Percentiles rank a stretch among this genome's conserved stretches.
Evolutionary conservation across 495 filamentous ascomycete species (phyloP).

Genomic region (Tuber borchii): DNA sequence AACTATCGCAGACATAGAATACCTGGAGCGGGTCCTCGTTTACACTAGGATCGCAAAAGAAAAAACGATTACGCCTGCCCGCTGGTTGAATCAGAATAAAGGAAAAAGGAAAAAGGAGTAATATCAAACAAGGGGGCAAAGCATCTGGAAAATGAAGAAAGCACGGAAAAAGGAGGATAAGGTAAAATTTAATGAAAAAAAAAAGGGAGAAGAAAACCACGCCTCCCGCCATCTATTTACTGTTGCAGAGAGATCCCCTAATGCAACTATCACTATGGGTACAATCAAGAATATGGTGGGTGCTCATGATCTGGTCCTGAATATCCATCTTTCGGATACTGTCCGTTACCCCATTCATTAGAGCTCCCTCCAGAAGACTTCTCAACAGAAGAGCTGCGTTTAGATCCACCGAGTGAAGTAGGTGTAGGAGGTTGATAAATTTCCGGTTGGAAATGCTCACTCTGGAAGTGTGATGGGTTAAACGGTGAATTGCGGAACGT

Average conservation of each 20-base stretch:
- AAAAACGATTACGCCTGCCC: conserved; percentile 3
- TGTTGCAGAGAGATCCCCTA: conserved; percentile 22
- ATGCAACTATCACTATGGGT: conserved; percentile 11
- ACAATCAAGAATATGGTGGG: conserved; percentile 31
- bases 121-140: background rate
- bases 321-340: conserved; percentile 32
- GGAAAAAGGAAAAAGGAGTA: background rate
- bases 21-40: background rate
- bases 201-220: conserved; percentile 30
- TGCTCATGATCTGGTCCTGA: conserved; percentile 24
- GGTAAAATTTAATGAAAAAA: conserved; percentile 6
- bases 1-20: background rate
- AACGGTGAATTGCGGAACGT: conserved; percentile 61
- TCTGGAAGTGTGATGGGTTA: conserved; percentile 77
- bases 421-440: conserved; percentile 44
- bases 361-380: conserved; percentile 28
- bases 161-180: background rate
- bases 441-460: conserved; percentile 75
- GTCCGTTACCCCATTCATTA: conserved; percentile 23
- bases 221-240: conserved; percentile 41
- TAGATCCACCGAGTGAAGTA: conserved; percentile 24
- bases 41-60: background rate
- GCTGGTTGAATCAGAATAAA: background rate
- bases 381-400: conserved; percentile 32
- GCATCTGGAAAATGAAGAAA: background rate